Conservation (phyloP, 2,329 filamentous ascomycete genomes). For the Colletotrichum sp. region DNA sequence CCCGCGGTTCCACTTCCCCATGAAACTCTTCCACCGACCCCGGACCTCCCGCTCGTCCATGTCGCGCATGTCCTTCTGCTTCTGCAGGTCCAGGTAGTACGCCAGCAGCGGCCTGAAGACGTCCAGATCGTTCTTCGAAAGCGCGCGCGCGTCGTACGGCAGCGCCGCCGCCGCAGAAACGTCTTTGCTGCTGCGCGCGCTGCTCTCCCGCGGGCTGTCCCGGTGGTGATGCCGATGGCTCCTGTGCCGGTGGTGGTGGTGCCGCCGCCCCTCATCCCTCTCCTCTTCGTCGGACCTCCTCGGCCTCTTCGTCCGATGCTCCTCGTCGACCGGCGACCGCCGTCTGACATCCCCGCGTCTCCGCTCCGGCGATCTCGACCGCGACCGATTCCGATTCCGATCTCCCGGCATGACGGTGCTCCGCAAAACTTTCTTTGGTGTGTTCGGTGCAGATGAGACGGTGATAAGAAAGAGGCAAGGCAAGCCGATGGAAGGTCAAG, state of each 20-base stretch:
- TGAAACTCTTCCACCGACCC: constrained; percentile 93
- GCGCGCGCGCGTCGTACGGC: constrained; percentile 68
- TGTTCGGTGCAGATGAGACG: background rate
- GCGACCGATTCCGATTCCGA: constrained; percentile 29
- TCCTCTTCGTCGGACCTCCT: background rate
- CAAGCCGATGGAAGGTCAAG: background rate
- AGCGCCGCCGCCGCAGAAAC: constrained; percentile 41
- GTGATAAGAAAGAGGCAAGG: background rate
- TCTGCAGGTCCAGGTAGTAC: constrained; percentile 88
- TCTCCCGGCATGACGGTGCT: background rate
- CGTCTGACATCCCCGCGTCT: constrained; percentile 2
- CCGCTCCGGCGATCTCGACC: constrained; percentile 10
- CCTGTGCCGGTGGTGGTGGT: background rate
- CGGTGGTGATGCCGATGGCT: constrained; percentile 6
- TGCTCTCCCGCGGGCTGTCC: background rate
- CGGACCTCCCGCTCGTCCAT: constrained; percentile 77
- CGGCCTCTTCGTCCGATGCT: background rate
- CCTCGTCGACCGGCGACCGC: constrained; percentile 6
- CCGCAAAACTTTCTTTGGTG: background rate
- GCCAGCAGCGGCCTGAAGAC: constrained; percentile 76
- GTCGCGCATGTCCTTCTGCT: constrained; percentile 70
- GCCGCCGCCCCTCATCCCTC: constrained; percentile 8
- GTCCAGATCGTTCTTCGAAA: constrained; percentile 73
- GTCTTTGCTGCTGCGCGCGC: background rate
- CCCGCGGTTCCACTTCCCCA: constrained; percentile 88